Base-by-base conservation (phyloP, 2,329 filamentous ascomycete genomes). In the Verticillium zaregamsianum region DNA sequence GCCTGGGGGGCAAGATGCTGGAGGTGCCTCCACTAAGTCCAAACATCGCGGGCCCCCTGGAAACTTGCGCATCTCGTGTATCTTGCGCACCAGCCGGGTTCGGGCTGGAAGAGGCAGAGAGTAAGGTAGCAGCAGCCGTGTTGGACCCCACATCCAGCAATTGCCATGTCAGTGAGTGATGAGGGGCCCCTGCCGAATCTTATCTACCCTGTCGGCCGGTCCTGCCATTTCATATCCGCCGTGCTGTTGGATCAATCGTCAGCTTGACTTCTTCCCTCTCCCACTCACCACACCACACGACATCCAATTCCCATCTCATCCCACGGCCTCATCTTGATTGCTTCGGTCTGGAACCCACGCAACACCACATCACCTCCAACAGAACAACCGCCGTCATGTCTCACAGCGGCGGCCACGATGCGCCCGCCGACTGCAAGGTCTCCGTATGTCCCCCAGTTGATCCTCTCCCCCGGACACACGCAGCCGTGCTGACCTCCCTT, bases 381-480 rank as follows among this genome's bases (percentile, higher is more conserved):
- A 28, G 28, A 28, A 28, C n/a, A n/a, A 4, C 20, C 9, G 40
- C 20, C 40, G 65, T 17, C 33, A 72, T 72, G 71, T 62, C 69
- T 28, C 68, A 71, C 63, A 59, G 64, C 20, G 60, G 55, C 39
- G 66, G 68, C 64, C 59, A 60, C 59, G 59, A 61, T 54, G 62
- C 65, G 25, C 66, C 64, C 35, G 60, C 64, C 40, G 66, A 66
- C 28, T 76, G 74, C 67, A 74, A 74, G 60, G 68, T 75, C 49
- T 69, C 68, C 35, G 74, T 76, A 68, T 32, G 68, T 61, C 40
- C 14, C 32, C 9, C n/a, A n/a, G n/a, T n/a, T n/a, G n/a, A n/a
- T 25, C 5, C 28, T 28, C 28, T 5, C 28, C 28, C 28, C 28
- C 5, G 6, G 28, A 28, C 28, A 28, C 28, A 28, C 28, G 28